Evolutionary conservation across 495 filamentous ascomycete species (phyloP).

Genomic region (Xylona heveae): DNA sequence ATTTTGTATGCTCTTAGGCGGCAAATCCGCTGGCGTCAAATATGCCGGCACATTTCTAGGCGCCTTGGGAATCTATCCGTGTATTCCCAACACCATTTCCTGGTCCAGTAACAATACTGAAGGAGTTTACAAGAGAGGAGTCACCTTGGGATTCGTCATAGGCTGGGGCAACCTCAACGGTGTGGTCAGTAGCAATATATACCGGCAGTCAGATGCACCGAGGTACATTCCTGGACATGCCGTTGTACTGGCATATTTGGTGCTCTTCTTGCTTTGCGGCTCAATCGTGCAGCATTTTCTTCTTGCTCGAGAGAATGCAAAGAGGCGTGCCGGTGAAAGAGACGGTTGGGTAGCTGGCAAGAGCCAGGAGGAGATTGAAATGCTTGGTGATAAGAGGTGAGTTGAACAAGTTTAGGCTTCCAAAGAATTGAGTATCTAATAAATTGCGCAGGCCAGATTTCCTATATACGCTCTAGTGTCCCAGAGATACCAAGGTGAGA

Average conservation of each 20-base stretch:
- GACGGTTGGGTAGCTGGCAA: constrained; percentile 46
- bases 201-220: constrained; percentile 30
- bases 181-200: constrained; percentile 60
- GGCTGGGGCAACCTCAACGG: constrained; percentile 91
- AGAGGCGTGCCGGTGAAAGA: constrained; percentile 36
- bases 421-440: too few species aligned
- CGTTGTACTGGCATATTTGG: constrained; percentile 36
- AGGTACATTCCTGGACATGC: constrained; percentile 34
- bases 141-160: constrained; percentile 70
- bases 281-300: constrained; percentile 41
- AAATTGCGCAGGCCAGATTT: too few species aligned
- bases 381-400: constrained; percentile 40
- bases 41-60: constrained; percentile 77
- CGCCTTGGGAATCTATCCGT: constrained; percentile 80
- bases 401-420: too few species aligned
- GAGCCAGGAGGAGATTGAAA: constrained; percentile 32
- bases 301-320: constrained; percentile 42
- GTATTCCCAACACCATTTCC: constrained; percentile 75
- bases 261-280: constrained; percentile 35
- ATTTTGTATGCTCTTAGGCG: constrained; percentile 56
- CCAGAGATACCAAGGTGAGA: too few species aligned
- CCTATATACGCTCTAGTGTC: too few species aligned
- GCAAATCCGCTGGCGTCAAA: constrained; percentile 34
- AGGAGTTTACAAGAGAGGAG: constrained; percentile 80
- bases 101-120: constrained; percentile 85